phyloP scores from a whole-genome alignment of 208 protist genomes.

The Balamuthia mandrillaris region DNA sequence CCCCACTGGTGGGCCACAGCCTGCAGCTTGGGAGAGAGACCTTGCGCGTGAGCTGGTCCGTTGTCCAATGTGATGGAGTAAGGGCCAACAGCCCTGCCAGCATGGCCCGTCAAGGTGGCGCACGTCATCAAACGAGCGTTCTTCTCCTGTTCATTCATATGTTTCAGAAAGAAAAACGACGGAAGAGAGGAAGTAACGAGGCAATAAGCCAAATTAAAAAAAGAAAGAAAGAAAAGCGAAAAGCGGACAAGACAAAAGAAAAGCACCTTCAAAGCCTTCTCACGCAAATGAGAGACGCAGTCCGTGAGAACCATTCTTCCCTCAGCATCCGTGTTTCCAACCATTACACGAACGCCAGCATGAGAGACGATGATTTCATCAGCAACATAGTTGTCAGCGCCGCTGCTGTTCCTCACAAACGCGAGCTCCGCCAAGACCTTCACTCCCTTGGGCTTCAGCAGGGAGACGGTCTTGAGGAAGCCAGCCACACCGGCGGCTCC shows the following conservation, averaged over 20 bases:
- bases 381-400: constrained; percentile 37
- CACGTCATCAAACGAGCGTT: constrained; percentile 25
- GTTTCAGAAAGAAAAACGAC: too few species aligned
- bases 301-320: constrained; percentile 47
- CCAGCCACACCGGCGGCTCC: constrained; percentile 44
- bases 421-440: constrained; percentile 22
- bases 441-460: neutral
- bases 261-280: neutral
- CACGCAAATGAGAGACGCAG: constrained; percentile 8
- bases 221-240: neutral
- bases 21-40: neutral
- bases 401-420: constrained; percentile 43
- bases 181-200: too few species aligned
- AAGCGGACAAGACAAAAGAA: neutral
- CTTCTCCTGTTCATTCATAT: neutral
- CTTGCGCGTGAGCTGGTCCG: neutral
- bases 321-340: constrained; percentile 54
- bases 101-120: constrained; percentile 41
- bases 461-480: constrained; percentile 21
- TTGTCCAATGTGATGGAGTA: constrained; percentile 35
- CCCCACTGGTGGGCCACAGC: neutral
- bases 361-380: constrained; percentile 45
- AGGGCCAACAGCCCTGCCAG: constrained; percentile 1
- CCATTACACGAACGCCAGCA: constrained; percentile 27
- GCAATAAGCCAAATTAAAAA: neutral